Percentiles rank a stretch among this genome's conserved stretches.
Conservation (phyloP, 139 green algal genomes). For the Tetratostichococcus sp. region DNA sequence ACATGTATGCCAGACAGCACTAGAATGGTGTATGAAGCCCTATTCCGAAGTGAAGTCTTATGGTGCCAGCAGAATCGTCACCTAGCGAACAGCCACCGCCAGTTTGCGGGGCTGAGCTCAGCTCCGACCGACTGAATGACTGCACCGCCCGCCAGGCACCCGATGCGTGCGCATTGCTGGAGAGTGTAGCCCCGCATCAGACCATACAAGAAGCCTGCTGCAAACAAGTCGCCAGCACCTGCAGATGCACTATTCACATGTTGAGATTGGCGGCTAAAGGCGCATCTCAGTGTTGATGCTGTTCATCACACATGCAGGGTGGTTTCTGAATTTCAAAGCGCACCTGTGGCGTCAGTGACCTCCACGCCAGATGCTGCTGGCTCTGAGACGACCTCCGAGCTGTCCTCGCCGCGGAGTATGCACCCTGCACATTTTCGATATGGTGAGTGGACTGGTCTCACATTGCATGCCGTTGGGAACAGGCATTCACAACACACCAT, state of each 20-base stretch:
- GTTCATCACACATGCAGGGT: too few species aligned
- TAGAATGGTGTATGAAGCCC: too few species aligned
- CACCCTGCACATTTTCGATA: conserved; percentile 30
- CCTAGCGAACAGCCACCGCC: conserved; percentile 52
- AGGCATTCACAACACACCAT: too few species aligned
- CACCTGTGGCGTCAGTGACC: conserved; percentile 53
- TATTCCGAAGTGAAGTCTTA: too few species aligned
- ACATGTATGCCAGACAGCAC: too few species aligned
- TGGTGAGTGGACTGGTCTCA: too few species aligned
- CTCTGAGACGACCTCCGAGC: conserved; percentile 17
- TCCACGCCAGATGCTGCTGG: conserved; percentile 40
- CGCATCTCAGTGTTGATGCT: too few species aligned
- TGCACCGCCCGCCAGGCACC: conserved; percentile 51
- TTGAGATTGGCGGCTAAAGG: too few species aligned
- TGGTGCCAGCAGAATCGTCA: too few species aligned
- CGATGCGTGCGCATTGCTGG: conserved; percentile 46
- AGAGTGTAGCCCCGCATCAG: conserved; percentile 33
- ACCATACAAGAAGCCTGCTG: conserved; percentile 60
- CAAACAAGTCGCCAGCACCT: conserved; percentile 67
- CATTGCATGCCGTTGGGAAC: too few species aligned
- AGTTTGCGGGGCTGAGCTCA: conserved; percentile 44
- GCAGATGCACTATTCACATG: not conserved
- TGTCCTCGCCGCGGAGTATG: conserved; percentile 21
- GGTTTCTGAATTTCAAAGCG: too few species aligned
- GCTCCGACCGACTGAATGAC: conserved; percentile 59